phyloP scores from a whole-genome alignment of 768 basidiomycete species.

The Hydnomerulius pinastri region DNA sequence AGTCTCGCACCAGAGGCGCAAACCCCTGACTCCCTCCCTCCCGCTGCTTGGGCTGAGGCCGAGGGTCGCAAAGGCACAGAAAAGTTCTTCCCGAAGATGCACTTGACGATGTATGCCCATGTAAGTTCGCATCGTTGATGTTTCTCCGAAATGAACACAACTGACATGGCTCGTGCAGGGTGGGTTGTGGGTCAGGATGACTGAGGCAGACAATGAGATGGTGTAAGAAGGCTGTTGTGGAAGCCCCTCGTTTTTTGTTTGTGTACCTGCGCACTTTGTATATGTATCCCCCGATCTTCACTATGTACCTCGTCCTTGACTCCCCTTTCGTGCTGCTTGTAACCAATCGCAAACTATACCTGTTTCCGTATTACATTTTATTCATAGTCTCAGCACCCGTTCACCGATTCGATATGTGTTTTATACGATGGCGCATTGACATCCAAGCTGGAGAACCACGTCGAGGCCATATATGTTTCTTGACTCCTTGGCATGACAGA shows the following conservation, averaged over 20 bases:
- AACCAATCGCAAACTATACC: too few species aligned
- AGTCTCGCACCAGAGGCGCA: conserved; percentile 47
- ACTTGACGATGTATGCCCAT: conserved; percentile 55
- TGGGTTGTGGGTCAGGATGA: conserved; percentile 53
- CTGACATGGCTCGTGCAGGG: conserved; percentile 36
- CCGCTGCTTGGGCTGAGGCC: conserved; percentile 44
- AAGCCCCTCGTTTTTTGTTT: not conserved
- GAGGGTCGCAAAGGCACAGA: conserved; percentile 53
- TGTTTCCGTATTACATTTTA: too few species aligned
- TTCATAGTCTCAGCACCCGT: too few species aligned
- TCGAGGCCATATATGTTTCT: too few species aligned
- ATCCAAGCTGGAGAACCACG: too few species aligned
- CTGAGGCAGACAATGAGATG: conserved; percentile 15
- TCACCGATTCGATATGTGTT: too few species aligned
- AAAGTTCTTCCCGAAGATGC: conserved; percentile 50
- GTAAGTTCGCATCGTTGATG: conserved; percentile 30
- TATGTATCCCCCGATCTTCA: too few species aligned
- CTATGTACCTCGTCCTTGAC: too few species aligned
- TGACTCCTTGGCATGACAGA: too few species aligned
- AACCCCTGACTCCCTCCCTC: conserved; percentile 47
- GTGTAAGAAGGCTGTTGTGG: not conserved
- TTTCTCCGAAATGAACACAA: not conserved
- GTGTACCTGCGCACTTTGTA: too few species aligned
- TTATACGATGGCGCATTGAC: too few species aligned
- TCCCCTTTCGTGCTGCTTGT: too few species aligned